These are phyloP conservation scores for Friedmanniomyces simplex DNA, from an alignment of 495 filamentous ascomycete species.

Conservation along the genomic window DNA sequence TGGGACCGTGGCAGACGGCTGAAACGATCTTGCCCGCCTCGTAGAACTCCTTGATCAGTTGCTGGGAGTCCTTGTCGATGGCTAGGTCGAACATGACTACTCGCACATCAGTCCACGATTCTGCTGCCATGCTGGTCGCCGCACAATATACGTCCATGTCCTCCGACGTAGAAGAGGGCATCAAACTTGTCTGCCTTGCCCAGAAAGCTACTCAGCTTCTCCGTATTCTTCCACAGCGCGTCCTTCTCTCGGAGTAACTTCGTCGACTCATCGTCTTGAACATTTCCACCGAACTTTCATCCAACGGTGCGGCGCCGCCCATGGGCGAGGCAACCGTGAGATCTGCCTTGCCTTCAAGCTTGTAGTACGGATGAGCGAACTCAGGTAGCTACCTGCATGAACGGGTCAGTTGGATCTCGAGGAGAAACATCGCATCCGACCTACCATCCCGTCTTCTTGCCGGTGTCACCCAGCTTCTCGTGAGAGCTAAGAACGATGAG, in stretches of 20 bases:
- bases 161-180: conserved; percentile 64
- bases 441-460: conserved; percentile 50
- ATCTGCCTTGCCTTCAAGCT: conserved; percentile 44
- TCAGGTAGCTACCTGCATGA: conserved; percentile 51
- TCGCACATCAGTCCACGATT: neutral
- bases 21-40: conserved; percentile 21
- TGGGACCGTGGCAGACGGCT: conserved; percentile 22
- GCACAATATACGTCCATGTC: conserved; percentile 61
- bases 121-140: no score
- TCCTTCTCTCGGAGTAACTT: conserved; percentile 45
- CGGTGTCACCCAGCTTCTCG: conserved; percentile 41
- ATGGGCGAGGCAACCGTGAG: conserved; percentile 55
- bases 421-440: neutral
- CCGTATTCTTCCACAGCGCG: conserved; percentile 53
- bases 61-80: conserved; percentile 39
- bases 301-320: conserved; percentile 59
- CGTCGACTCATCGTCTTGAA: conserved; percentile 46
- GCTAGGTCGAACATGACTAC: conserved; percentile 62
- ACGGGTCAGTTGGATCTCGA: neutral
- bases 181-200: conserved; percentile 51
- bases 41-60: conserved; percentile 52
- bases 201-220: conserved; percentile 40
- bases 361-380: conserved; percentile 58
- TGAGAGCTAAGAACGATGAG: conserved; percentile 61
- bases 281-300: conserved; percentile 47